phyloP scores from a whole-genome alignment of 345 rosid species.

The Ricinus communis region DNA sequence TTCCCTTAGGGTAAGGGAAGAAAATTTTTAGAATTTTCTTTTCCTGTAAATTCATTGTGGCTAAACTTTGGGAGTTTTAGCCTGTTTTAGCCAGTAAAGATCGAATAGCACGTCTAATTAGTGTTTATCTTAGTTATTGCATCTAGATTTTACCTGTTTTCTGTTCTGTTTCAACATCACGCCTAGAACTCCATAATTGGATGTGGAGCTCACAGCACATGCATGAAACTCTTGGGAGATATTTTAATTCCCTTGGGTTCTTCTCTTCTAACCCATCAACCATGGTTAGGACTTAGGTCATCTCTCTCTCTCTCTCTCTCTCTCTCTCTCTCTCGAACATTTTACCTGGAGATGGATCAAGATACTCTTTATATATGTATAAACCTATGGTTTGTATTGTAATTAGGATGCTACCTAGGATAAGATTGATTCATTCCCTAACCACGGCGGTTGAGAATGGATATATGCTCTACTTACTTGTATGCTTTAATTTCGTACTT shows the following conservation, averaged over 20 bases:
- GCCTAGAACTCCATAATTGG: slow-evolving; percentile 59
- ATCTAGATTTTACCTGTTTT: slow-evolving; percentile 30
- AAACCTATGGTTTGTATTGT: slow-evolving; percentile 44
- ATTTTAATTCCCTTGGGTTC: slow-evolving; percentile 84
- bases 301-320: slow-evolving; percentile 15
- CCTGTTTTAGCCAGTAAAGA: slow-evolving; percentile 43
- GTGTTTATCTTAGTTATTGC: slow-evolving; percentile 31
- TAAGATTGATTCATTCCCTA: slow-evolving; percentile 27
- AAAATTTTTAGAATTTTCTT: slow-evolving; percentile 20
- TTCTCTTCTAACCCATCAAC: slow-evolving; percentile 56
- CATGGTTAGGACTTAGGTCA: slow-evolving; percentile 94
- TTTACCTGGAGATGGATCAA: slow-evolving; percentile 29
- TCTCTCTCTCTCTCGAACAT: slow-evolving; percentile 13
- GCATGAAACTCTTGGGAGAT: slow-evolving; percentile 80
- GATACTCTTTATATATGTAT: slow-evolving; percentile 29
- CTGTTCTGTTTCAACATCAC: slow-evolving; percentile 16
- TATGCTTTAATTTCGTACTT: slow-evolving; percentile 35
- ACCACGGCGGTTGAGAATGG: slow-evolving; percentile 41
- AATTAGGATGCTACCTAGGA: slow-evolving; percentile 31
- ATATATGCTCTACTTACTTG: slow-evolving; percentile 27
- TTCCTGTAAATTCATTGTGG: slow-evolving; percentile 54
- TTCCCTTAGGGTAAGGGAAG: slow-evolving; percentile 56
- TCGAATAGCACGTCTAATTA: slow-evolving; percentile 40
- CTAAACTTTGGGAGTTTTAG: slow-evolving; percentile 63
- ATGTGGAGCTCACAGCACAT: slow-evolving; percentile 69